Evolutionary conservation across 2,329 filamentous ascomycete genomes (phyloP).

Genomic region (Akanthomyces dipterigenus): DNA sequence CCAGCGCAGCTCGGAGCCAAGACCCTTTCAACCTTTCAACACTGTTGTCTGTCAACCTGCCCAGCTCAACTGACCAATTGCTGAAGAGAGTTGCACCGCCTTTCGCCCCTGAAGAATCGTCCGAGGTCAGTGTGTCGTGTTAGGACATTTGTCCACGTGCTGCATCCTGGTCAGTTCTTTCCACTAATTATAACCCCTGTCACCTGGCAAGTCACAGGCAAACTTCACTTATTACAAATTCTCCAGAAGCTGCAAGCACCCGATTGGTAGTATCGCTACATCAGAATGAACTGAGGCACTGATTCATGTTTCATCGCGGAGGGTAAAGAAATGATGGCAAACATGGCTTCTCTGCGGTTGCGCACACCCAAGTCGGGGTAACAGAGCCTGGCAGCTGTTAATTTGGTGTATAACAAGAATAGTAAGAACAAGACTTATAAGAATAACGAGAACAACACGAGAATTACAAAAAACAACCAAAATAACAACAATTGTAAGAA

Average conservation of each 20-base stretch:
- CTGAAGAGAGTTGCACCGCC: not conserved
- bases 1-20: not conserved
- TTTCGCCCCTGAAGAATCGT: slow-evolving; percentile 1
- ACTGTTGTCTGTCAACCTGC: not conserved
- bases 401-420: no score
- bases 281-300: no score
- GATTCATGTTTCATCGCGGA: no score
- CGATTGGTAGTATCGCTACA: not conserved
- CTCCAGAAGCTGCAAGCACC: no score
- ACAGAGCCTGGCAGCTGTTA: no score
- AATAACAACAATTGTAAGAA: no score
- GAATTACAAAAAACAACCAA: no score
- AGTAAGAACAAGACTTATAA: no score
- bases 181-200: not conserved
- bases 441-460: no score
- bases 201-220: not conserved
- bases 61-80: not conserved
- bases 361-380: no score
- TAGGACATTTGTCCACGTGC: slow-evolving; percentile 1
- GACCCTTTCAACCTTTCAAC: not conserved
- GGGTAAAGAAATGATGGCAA: no score
- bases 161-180: not conserved
- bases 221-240: not conserved
- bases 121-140: not conserved
- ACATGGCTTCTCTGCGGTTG: no score